Conservation (phyloP, 1,284 basidiomycete species). For the Moesziomyces sp. region DNA sequence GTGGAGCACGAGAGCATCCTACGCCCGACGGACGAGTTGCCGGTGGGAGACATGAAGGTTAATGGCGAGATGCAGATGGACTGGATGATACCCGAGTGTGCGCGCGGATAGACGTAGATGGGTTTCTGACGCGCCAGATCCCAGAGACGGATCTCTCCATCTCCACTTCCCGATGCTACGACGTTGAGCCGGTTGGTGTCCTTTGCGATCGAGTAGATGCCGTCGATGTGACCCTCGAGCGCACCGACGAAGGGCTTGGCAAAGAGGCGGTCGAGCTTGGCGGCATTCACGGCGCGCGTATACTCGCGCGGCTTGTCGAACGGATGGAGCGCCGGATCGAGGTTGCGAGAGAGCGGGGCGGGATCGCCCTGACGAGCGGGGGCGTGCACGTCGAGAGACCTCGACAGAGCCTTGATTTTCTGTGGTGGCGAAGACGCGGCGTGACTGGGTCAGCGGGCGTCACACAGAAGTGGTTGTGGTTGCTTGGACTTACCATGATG, state of each 20-base stretch:
- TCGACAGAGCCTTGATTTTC: slow-evolving; percentile 90
- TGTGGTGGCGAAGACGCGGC: slow-evolving; percentile 1
- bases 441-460: background rate
- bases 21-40: slow-evolving; percentile 67
- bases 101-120: slow-evolving; percentile 78
- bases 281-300: slow-evolving; percentile 90
- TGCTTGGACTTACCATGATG: background rate
- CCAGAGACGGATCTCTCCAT: slow-evolving; percentile 93
- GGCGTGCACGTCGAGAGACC: slow-evolving; percentile 80
- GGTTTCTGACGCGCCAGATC: slow-evolving; percentile 79
- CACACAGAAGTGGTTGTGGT: no score
- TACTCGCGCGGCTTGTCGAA: slow-evolving; percentile 93
- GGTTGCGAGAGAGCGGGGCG: slow-evolving; percentile 87
- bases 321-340: slow-evolving; percentile 92
- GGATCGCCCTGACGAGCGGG: slow-evolving; percentile 76
- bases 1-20: slow-evolving; percentile 88
- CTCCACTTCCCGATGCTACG: slow-evolving; percentile 93
- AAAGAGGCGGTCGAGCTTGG: slow-evolving; percentile 96
- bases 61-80: slow-evolving; percentile 80
- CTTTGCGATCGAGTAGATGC: slow-evolving; percentile 86
- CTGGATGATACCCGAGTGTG: slow-evolving; percentile 88
- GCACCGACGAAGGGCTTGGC: slow-evolving; percentile 93
- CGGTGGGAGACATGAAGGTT: slow-evolving; percentile 64
- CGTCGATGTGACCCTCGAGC: slow-evolving; percentile 92
- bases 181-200: slow-evolving; percentile 81